Percentiles rank a stretch among this genome's conserved stretches.
These are phyloP conservation scores for Cystobasidium sp. DNA, from an alignment of 1,284 basidiomycete species.

Conservation along the genomic window DNA sequence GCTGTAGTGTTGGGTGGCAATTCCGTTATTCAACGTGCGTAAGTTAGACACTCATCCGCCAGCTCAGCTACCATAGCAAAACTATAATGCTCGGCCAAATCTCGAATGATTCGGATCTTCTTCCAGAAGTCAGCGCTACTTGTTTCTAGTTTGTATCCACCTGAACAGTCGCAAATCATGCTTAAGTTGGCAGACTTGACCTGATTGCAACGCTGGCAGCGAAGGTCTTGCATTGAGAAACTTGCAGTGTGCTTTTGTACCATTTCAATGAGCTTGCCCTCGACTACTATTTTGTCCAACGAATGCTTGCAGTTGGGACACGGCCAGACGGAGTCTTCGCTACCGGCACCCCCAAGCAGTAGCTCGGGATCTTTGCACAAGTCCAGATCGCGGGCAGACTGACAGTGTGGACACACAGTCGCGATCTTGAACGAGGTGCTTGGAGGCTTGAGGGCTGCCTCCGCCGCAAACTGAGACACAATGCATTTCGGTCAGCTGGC, in stretches of 20 bases:
- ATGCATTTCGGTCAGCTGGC: conserved; percentile 36
- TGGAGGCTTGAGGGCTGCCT: conserved; percentile 86
- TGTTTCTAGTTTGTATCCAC: conserved; percentile 36
- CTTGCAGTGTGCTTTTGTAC: conserved; percentile 72
- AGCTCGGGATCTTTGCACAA: conserved; percentile 92
- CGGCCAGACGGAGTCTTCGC: conserved; percentile 51
- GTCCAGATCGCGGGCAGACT: conserved; percentile 79
- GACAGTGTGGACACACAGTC: conserved; percentile 89
- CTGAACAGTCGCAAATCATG: conserved; percentile 74
- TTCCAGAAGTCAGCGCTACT: conserved; percentile 29
- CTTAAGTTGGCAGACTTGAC: conserved; percentile 85
- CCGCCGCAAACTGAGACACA: conserved; percentile 62
- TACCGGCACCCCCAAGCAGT: conserved; percentile 55
- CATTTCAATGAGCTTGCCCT: conserved; percentile 80
- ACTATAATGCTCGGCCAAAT: conserved; percentile 32
- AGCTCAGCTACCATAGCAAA: conserved; percentile 32
- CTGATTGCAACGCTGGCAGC: conserved; percentile 83
- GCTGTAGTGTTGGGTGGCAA: no score
- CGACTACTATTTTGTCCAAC: conserved; percentile 83
- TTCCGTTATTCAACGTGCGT: not conserved
- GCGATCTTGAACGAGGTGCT: conserved; percentile 86
- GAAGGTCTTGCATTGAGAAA: conserved; percentile 81
- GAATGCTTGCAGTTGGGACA: conserved; percentile 73
- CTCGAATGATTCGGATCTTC: conserved; percentile 26
- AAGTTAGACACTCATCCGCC: conserved; percentile 29